These are phyloP conservation scores for Salicornia ramosissima DNA, from an alignment of 148 eudicot genomes.

Conservation along the genomic window DNA sequence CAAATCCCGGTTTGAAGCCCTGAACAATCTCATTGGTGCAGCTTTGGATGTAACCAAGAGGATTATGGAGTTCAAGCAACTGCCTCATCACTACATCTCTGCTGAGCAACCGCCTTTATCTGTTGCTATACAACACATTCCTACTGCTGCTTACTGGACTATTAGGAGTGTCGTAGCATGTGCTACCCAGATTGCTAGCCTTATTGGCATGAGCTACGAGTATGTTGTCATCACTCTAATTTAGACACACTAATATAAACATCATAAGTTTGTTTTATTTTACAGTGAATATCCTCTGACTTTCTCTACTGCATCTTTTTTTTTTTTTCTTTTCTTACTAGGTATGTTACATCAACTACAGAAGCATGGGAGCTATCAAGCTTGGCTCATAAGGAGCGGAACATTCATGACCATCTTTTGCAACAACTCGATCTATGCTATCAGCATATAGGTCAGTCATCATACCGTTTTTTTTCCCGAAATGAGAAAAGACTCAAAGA, in stretches of 20 bases:
- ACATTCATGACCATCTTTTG: slow-evolving; percentile 69
- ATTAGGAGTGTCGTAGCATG: slow-evolving; percentile 79
- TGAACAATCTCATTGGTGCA: slow-evolving; percentile 50
- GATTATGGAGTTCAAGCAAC: slow-evolving; percentile 52
- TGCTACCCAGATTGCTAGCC: slow-evolving; percentile 55
- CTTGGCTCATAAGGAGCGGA: slow-evolving; percentile 72
- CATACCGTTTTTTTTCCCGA: background rate
- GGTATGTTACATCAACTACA: slow-evolving; percentile 55
- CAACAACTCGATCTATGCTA: slow-evolving; percentile 59
- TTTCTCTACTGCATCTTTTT: background rate
- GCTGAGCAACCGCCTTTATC: slow-evolving; percentile 62
- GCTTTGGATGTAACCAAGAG: slow-evolving; percentile 61
- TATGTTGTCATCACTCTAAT: slow-evolving; percentile 36
- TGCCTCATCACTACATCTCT: slow-evolving; percentile 67
- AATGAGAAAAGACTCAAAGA: too few species aligned
- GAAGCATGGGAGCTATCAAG: slow-evolving; percentile 95
- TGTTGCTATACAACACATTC: slow-evolving; percentile 55
- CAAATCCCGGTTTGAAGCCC: slow-evolving; percentile 56
- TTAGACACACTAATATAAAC: background rate
- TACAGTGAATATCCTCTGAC: too few species aligned
- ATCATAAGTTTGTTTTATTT: background rate
- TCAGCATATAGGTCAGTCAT: slow-evolving; percentile 64
- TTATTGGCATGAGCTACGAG: slow-evolving; percentile 70
- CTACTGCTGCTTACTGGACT: slow-evolving; percentile 93
- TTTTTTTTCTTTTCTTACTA: background rate